A percentile compares a stretch with the other conserved stretches of the same genome.
Evolutionary conservation across 1,139 yeast genomes (phyloP).

Genomic region (Candida sanyaensis): DNA sequence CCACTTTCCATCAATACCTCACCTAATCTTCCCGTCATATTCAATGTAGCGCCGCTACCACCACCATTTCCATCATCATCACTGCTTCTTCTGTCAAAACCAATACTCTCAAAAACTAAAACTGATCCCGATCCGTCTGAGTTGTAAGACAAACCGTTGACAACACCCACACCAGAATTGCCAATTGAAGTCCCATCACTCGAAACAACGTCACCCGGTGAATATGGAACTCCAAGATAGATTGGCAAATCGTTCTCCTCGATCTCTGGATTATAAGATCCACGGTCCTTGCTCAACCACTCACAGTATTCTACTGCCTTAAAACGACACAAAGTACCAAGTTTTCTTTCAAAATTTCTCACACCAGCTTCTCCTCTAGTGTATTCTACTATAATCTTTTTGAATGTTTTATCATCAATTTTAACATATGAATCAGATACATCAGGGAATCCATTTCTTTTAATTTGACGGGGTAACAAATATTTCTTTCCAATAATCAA

Average conservation of each 20-base stretch:
- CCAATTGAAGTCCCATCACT: slow-evolving; percentile 24
- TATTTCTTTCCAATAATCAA: slow-evolving; percentile 70
- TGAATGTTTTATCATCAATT: slow-evolving; percentile 54
- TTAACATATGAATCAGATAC: slow-evolving; percentile 30
- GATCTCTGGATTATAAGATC: slow-evolving; percentile 38
- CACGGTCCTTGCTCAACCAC: slow-evolving; percentile 20
- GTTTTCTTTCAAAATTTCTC: slow-evolving; percentile 69
- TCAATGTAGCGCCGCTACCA: slow-evolving; percentile 39
- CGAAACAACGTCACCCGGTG: slow-evolving; percentile 20
- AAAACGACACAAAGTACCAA: slow-evolving; percentile 74
- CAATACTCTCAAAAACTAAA: slow-evolving; percentile 76
- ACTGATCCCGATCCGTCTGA: slow-evolving; percentile 89
- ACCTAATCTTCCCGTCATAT: slow-evolving; percentile 82
- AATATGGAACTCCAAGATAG: slow-evolving; percentile 55
- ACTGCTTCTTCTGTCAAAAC: slow-evolving; percentile 49
- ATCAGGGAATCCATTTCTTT: slow-evolving; percentile 64
- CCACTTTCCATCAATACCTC: slow-evolving; percentile 83
- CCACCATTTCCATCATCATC: slow-evolving; percentile 23
- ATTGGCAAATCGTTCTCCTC: slow-evolving; percentile 46
- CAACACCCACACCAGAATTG: slow-evolving; percentile 62
- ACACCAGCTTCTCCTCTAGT: slow-evolving; percentile 85
- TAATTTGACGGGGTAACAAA: slow-evolving; percentile 77
- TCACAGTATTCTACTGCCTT: slow-evolving; percentile 80
- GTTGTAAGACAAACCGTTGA: slow-evolving; percentile 89
- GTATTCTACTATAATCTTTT: slow-evolving; percentile 64